Conservation (phyloP, 108 stramenopile genomes). For the Discostella pseudostelligera region DNA sequence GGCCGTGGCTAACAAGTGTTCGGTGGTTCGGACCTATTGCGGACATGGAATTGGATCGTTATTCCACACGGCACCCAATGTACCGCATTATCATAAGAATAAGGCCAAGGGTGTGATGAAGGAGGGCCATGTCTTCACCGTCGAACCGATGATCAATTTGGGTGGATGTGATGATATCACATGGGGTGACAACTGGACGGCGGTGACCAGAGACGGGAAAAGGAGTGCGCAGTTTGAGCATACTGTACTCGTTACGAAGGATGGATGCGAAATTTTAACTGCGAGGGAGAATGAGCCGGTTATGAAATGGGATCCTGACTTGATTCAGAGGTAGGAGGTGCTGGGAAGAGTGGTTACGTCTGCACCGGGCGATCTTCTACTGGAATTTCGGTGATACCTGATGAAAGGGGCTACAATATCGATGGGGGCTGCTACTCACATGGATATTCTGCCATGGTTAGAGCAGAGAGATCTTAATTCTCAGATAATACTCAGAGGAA, state of each 20-base stretch:
- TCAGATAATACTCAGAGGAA: no score
- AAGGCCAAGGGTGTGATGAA: slow-evolving; percentile 91
- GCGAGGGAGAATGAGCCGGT: slow-evolving; percentile 86
- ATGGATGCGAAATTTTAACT: slow-evolving; percentile 95
- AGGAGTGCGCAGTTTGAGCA: slow-evolving; percentile 90
- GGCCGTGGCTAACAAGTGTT: slow-evolving; percentile 68
- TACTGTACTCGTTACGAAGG: slow-evolving; percentile 94
- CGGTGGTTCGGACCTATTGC: slow-evolving; percentile 87
- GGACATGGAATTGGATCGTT: slow-evolving; percentile 94
- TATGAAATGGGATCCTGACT: slow-evolving; percentile 82
- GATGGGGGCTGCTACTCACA: neutral
- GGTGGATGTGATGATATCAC: slow-evolving; percentile 74
- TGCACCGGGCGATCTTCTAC: no score
- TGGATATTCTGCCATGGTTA: neutral
- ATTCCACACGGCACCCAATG: slow-evolving; percentile 83
- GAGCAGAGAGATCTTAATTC: neutral
- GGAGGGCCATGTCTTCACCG: slow-evolving; percentile 97
- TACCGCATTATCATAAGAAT: slow-evolving; percentile 96
- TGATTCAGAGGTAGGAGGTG: slow-evolving; percentile 49
- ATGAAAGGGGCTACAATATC: no score
- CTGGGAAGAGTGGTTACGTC: no score
- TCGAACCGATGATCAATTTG: slow-evolving; percentile 99
- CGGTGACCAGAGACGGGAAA: slow-evolving; percentile 78
- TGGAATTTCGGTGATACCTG: no score
- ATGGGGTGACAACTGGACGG: slow-evolving; percentile 91